phyloP scores from a whole-genome alignment of 345 rosid genomes.

The Orychophragmus violaceus region DNA sequence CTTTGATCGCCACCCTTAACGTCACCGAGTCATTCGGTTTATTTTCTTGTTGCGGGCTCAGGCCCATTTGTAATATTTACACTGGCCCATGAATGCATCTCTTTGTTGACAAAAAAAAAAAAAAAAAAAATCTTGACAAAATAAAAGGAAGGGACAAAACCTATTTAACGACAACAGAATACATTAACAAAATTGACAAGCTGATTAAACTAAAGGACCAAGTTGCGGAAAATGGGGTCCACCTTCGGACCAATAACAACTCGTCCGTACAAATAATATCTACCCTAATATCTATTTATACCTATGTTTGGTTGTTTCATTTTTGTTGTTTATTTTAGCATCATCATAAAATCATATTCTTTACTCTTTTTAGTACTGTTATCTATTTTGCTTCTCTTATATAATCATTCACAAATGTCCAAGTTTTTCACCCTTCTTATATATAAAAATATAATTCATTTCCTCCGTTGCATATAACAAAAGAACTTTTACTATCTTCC shows the following conservation, averaged over 20 bases:
- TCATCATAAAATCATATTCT: slow-evolving; percentile 2
- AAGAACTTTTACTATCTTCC: background rate
- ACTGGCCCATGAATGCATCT: too few relatives aligned
- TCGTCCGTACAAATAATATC: slow-evolving; percentile 25
- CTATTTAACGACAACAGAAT: slow-evolving; percentile 4
- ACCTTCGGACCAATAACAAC: slow-evolving; percentile 12
- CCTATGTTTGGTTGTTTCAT: slow-evolving; percentile 3
- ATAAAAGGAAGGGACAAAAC: background rate
- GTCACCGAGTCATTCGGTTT: too few relatives aligned
- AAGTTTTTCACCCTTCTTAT: background rate
- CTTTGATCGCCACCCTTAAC: too few relatives aligned
- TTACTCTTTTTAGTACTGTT: background rate
- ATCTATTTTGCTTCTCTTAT: slow-evolving; percentile 12
- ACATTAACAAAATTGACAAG: slow-evolving; percentile 10
- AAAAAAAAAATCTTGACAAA: slow-evolving; percentile 18
- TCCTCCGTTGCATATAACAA: background rate
- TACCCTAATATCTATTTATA: slow-evolving; percentile 15
- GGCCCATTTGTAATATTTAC: too few relatives aligned
- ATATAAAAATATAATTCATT: background rate
- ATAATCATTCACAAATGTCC: background rate
- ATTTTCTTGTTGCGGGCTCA: too few relatives aligned
- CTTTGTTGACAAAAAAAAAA: too few relatives aligned
- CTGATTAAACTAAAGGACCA: slow-evolving; percentile 15
- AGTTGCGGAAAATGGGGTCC: slow-evolving; percentile 13
- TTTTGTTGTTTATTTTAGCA: background rate